Conservation (phyloP, 2,329 filamentous ascomycete genomes). For the Zalaria obscura region DNA sequence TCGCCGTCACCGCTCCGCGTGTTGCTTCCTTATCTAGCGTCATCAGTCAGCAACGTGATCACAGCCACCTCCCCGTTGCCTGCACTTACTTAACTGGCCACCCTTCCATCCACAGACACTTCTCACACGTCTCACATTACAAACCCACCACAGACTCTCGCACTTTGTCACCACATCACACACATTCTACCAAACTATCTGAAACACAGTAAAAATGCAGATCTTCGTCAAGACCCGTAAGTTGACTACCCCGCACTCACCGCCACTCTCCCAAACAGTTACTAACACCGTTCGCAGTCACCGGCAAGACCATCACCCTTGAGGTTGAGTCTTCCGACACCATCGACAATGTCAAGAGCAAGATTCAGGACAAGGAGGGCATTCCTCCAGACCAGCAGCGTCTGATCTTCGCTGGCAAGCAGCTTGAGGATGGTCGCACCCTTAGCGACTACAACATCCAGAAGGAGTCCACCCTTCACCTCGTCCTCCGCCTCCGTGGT, state of each 20-base stretch:
- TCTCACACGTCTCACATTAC: slow-evolving; percentile 1
- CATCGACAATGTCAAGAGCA: slow-evolving; percentile 92
- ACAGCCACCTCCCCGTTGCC: too few species aligned
- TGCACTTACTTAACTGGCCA: background rate
- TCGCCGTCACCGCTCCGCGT: slow-evolving; percentile 1
- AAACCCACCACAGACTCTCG: background rate
- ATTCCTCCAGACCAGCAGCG: slow-evolving; percentile 95
- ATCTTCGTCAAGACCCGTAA: slow-evolving; percentile 96
- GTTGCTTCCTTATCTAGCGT: slow-evolving; percentile 1
- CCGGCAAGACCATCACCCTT: slow-evolving; percentile 54
- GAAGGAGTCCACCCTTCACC: slow-evolving; percentile 50
- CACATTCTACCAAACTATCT: background rate
- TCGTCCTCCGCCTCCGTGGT: slow-evolving; percentile 48
- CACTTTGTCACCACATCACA: background rate
- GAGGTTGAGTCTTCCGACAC: slow-evolving; percentile 65
- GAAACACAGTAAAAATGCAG: slow-evolving; percentile 49
- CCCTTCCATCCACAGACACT: slow-evolving; percentile 1
- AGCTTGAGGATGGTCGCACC: slow-evolving; percentile 87
- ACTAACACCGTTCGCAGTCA: slow-evolving; percentile 35
- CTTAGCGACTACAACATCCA: slow-evolving; percentile 91
- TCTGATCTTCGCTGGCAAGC: slow-evolving; percentile 90
- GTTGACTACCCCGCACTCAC: slow-evolving; percentile 28
- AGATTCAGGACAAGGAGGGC: slow-evolving; percentile 97
- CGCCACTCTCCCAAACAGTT: slow-evolving; percentile 9
- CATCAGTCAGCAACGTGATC: too few species aligned